Percentiles rank a stretch among this genome's conserved stretches.
phyloP scores from a whole-genome alignment of 2,329 filamentous ascomycete species.

The Fusarium bulbicola region DNA sequence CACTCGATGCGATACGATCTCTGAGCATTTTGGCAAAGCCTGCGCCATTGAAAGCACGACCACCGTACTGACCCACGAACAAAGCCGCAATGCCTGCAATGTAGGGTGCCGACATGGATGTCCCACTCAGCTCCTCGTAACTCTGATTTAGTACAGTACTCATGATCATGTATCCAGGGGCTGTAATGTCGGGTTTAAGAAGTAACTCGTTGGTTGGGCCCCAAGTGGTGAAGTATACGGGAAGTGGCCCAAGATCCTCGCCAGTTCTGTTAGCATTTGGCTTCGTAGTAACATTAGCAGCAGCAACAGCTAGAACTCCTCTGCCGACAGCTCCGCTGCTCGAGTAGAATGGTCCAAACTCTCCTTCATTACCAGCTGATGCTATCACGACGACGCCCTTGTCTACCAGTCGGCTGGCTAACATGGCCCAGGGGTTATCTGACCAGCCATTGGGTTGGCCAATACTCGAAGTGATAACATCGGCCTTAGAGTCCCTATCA shows the following conservation, averaged over 20 bases:
- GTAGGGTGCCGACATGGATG: conserved; percentile 66
- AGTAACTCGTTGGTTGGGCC: conserved; percentile 61
- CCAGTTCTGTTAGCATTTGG: conserved; percentile 47
- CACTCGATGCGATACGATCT: conserved; percentile 49
- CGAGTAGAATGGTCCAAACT: conserved; percentile 57
- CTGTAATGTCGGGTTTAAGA: conserved; percentile 60
- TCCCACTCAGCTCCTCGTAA: conserved; percentile 61
- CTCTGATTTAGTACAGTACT: conserved; percentile 56
- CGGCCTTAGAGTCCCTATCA: conserved; percentile 42
- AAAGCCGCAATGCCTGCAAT: conserved; percentile 61
- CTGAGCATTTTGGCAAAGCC: conserved; percentile 46
- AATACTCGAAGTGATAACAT: conserved; percentile 56
- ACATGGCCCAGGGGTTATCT: conserved; percentile 54
- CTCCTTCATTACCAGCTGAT: conserved; percentile 62
- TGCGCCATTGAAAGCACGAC: conserved; percentile 50
- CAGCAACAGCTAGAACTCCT: conserved; percentile 49
- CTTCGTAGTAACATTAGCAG: conserved; percentile 55
- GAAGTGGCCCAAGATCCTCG: conserved; percentile 43
- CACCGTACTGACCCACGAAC: conserved; percentile 54
- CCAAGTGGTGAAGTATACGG: conserved; percentile 60
- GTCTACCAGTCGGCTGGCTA: conserved; percentile 53
- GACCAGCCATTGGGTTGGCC: conserved; percentile 51
- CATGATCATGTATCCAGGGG: conserved; percentile 60
- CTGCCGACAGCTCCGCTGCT: conserved; percentile 47
- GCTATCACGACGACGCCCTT: conserved; percentile 60